Evolutionary conservation across 2,329 filamentous ascomycete species (phyloP), one percentile per base, ranked within the genome.

Genomic region (Aspergillus clavatus): DNA sequence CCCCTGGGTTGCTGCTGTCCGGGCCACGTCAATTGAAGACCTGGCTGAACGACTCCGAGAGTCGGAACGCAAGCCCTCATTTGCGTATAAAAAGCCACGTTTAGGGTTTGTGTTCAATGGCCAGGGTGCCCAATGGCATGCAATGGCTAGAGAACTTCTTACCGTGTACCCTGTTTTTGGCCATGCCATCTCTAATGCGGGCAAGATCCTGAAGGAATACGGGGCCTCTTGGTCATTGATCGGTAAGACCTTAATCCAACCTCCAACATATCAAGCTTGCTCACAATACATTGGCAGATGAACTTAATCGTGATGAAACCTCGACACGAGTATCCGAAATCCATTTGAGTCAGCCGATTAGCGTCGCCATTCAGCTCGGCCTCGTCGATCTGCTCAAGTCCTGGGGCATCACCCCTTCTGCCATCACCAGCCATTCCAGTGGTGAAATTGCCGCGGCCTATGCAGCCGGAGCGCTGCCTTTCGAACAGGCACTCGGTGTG

Each of bases 371-470:
- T 0, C 77, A 79, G 52, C 53, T 79, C 3, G 70, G 68, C 1
- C 50, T 79, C 3, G 64, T 70, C 0, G 64, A 72, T 8, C 56
- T 78, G 2, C 56, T 79, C 2, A 40, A 64, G 19, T 69, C 67
- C 1, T 76, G 68, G 65, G 66, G 65, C 0, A 58, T 78, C 12
- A 43, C 44, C 7, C 73, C 73, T 0, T 38, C 51, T 0, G 63
- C 61, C 3, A 72, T 75, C 0, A 57, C 68, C 1, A 74, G 74
- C 0, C 75, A 78, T 50, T 75, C 72, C 0, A 69, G 63, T 40
- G 75, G 75, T 11, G 75, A 78, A 46, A 74, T 77, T 23, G 72
- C 57, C 3, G 74, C 74, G 3, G 74, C 75, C 0, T 77, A 72
- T 45, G 71, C 74, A 1, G 59, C 70, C 3, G 68, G 65, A 1